A percentile compares a stretch with the other conserved stretches of the same genome.
Evolutionary conservation across 2,329 filamentous ascomycete genomes (phyloP).

Genomic region (Fusarium hostae): DNA sequence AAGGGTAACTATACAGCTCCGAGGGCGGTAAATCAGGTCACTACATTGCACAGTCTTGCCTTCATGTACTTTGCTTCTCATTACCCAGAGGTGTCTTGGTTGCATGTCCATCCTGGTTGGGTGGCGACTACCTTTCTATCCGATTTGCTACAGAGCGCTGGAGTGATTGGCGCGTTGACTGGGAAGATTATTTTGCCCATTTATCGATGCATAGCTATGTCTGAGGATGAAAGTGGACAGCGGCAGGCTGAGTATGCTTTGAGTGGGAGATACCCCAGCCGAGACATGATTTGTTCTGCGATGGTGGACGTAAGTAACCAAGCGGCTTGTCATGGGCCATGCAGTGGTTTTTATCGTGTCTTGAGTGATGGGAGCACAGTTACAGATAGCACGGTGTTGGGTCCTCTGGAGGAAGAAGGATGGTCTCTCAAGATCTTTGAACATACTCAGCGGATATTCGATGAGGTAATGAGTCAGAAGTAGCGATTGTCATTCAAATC

Average conservation of each 20-base stretch:
- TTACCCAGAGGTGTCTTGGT: neutral
- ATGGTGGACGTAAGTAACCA: neutral
- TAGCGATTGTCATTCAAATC: neutral
- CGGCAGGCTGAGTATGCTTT: neutral
- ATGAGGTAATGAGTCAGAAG: too few species aligned
- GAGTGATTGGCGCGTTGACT: neutral
- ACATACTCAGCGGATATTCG: neutral
- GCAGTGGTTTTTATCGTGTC: neutral
- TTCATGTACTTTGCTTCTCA: neutral
- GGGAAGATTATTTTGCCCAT: neutral
- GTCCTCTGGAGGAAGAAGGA: neutral
- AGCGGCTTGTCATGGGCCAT: neutral
- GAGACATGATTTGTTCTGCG: neutral
- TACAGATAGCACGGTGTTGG: rapidly evolving
- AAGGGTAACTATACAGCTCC: neutral
- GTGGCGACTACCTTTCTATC: neutral
- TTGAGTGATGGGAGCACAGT: neutral
- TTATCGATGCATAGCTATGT: neutral
- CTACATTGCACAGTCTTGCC: neutral
- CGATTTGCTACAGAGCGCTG: neutral
- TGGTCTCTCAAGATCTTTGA: neutral
- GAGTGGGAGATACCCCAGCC: neutral
- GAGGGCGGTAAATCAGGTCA: neutral
- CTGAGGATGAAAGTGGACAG: neutral
- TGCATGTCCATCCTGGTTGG: neutral